Percentiles rank a stretch among this genome's conserved stretches.
These are phyloP conservation scores for Whalleya microplaca DNA, from an alignment of 2,329 filamentous ascomycete species.

Conservation along the genomic window DNA sequence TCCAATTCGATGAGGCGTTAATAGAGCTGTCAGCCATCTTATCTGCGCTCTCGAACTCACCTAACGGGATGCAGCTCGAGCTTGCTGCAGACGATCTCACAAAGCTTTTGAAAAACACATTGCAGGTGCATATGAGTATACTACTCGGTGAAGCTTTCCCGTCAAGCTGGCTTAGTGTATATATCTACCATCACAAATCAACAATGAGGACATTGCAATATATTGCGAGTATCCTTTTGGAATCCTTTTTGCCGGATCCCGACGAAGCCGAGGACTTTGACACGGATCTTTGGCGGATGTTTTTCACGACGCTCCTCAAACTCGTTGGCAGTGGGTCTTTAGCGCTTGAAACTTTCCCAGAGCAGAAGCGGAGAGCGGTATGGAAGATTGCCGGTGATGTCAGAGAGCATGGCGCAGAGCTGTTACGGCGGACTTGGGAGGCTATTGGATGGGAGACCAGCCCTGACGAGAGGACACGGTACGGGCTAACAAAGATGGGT, in stretches of 20 bases:
- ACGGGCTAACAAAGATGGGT: conserved; percentile 81
- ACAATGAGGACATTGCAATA: conserved; percentile 86
- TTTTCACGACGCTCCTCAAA: conserved; percentile 86
- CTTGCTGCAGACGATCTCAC: conserved; percentile 74
- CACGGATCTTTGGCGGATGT: conserved; percentile 90
- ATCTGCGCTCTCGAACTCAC: conserved; percentile 76
- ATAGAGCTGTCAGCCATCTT: conserved; percentile 88
- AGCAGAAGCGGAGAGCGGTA: conserved; percentile 92
- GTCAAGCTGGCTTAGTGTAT: conserved; percentile 84
- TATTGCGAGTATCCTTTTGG: conserved; percentile 76
- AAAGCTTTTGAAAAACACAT: conserved; percentile 73
- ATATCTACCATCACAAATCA: conserved; percentile 91
- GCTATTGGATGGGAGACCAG: conserved; percentile 95
- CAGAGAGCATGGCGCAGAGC: conserved; percentile 83
- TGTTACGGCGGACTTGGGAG: conserved; percentile 87
- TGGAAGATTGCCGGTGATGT: conserved; percentile 99
- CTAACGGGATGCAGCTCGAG: conserved; percentile 76
- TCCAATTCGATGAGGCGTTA: conserved; percentile 79
- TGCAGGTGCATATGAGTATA: conserved; percentile 88
- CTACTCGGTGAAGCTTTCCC: conserved; percentile 90
- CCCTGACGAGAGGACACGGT: conserved; percentile 75
- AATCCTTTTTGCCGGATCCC: conserved; percentile 82
- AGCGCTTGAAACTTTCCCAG: conserved; percentile 92
- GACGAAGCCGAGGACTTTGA: conserved; percentile 93
- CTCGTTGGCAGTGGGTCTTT: conserved; percentile 87